phyloP scores from a whole-genome alignment of 1,139 yeast species.

The Pichiaceae sp. region DNA sequence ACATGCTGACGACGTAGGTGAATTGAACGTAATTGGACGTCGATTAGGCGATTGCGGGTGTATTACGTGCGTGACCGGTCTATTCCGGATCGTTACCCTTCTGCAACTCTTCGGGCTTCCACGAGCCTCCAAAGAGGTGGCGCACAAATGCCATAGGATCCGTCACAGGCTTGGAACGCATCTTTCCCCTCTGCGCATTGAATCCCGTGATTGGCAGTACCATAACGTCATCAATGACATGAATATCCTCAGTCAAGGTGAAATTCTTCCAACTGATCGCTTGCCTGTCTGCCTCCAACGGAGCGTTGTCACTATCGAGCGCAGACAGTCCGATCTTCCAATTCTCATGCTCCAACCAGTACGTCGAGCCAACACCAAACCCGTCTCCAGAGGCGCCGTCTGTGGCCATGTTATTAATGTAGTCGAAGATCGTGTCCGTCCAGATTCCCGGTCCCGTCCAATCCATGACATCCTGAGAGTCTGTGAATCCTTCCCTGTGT shows the following conservation, averaged over 20 bases:
- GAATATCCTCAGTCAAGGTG: conserved; percentile 59
- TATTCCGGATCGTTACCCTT: too few species aligned
- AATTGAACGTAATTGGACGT: too few species aligned
- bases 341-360: conserved; percentile 16
- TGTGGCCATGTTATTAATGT: conserved; percentile 36
- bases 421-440: conserved; percentile 64
- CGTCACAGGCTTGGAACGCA: conserved; percentile 48
- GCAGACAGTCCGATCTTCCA: conserved; percentile 15
- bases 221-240: conserved; percentile 66
- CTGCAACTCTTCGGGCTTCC: conserved; percentile 45
- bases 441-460: conserved; percentile 84
- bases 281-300: conserved; percentile 14
- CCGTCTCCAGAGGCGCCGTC: conserved; percentile 22
- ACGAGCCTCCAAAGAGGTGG: conserved; percentile 66
- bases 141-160: conserved; percentile 58
- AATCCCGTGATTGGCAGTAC: conserved; percentile 81
- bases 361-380: conserved; percentile 21
- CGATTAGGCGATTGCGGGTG: too few species aligned
- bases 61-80: too few species aligned
- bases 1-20: not conserved
- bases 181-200: conserved; percentile 74
- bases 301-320: conserved; percentile 14
- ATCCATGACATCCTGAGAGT: conserved; percentile 56
- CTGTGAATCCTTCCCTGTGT: conserved; percentile 36
- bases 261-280: conserved; percentile 47